These are phyloP conservation scores for Cercospora sesami DNA, from an alignment of 2,329 filamentous ascomycete species.

Conservation along the genomic window DNA sequence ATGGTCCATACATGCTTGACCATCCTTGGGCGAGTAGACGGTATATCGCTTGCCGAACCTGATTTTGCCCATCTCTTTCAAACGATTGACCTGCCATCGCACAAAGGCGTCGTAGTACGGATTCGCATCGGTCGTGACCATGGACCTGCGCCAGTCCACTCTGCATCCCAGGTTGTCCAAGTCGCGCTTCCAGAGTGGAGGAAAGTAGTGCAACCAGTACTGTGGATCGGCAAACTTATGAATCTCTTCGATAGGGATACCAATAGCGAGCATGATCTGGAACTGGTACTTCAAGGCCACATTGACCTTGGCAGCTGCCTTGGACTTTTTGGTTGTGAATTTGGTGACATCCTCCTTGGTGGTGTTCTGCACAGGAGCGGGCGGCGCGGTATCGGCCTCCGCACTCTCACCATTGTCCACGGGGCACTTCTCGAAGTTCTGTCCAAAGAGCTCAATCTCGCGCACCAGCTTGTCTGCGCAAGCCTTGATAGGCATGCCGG, in stretches of 20 bases:
- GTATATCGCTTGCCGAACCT: slow-evolving; percentile 92
- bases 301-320: slow-evolving; percentile 77
- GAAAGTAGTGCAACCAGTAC: slow-evolving; percentile 91
- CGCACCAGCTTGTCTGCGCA: slow-evolving; percentile 91
- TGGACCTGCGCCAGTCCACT: slow-evolving; percentile 89
- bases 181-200: slow-evolving; percentile 74
- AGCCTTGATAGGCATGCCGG: slow-evolving; percentile 97
- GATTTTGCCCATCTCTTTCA: slow-evolving; percentile 88
- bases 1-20: slow-evolving; percentile 85
- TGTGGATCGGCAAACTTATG: slow-evolving; percentile 89
- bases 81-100: slow-evolving; percentile 92
- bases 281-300: slow-evolving; percentile 95
- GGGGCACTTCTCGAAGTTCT: slow-evolving; percentile 77
- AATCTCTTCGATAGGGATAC: slow-evolving; percentile 84
- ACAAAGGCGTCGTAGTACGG: slow-evolving; percentile 96
- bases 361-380: slow-evolving; percentile 62
- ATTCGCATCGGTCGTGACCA: slow-evolving; percentile 95
- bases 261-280: slow-evolving; percentile 89
- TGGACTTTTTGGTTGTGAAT: slow-evolving; percentile 89
- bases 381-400: slow-evolving; percentile 44
- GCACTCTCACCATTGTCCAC: slow-evolving; percentile 55
- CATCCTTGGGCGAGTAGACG: slow-evolving; percentile 87
- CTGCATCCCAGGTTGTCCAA: slow-evolving; percentile 79
- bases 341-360: slow-evolving; percentile 83
- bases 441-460: slow-evolving; percentile 85